phyloP scores from a whole-genome alignment of 495 filamentous ascomycete species.

The Hypoxylon intermedium region DNA sequence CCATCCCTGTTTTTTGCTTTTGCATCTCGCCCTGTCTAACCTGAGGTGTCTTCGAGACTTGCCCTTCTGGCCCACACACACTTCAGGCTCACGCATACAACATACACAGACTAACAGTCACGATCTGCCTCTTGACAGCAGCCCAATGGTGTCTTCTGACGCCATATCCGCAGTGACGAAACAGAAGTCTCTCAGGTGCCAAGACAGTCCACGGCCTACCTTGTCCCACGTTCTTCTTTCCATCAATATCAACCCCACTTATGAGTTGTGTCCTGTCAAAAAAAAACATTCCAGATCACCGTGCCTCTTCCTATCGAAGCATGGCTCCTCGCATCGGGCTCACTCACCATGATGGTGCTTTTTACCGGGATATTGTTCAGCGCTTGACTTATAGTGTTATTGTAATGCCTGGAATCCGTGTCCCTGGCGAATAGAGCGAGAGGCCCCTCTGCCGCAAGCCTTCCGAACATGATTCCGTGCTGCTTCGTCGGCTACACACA shows the following conservation, averaged over 20 bases:
- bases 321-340: conserved; percentile 39
- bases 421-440: conserved; percentile 33
- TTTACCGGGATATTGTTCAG: conserved; percentile 38
- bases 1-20: conserved; percentile 36
- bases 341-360: conserved; percentile 34
- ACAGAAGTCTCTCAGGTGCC: conserved; percentile 29
- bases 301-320: conserved; percentile 33
- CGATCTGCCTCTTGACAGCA: conserved; percentile 30
- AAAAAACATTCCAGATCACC: conserved; percentile 27
- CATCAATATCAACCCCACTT: conserved; percentile 35
- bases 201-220: conserved; percentile 28
- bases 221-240: conserved; percentile 31
- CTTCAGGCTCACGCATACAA: conserved; percentile 17
- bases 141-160: conserved; percentile 39
- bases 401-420: conserved; percentile 29
- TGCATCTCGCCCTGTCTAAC: conserved; percentile 28
- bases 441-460: conserved; percentile 33
- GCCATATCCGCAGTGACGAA: conserved; percentile 36
- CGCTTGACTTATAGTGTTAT: conserved; percentile 23
- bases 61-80: conserved; percentile 25
- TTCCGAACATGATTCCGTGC: conserved; percentile 38
- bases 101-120: conserved; percentile 32
- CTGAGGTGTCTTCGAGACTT: conserved; percentile 25
- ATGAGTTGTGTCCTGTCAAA: conserved; percentile 36
- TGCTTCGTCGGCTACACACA: conserved; percentile 38